Base-by-base conservation (phyloP, 1,284 basidiomycete species). In the Wallemia mellicola region DNA sequence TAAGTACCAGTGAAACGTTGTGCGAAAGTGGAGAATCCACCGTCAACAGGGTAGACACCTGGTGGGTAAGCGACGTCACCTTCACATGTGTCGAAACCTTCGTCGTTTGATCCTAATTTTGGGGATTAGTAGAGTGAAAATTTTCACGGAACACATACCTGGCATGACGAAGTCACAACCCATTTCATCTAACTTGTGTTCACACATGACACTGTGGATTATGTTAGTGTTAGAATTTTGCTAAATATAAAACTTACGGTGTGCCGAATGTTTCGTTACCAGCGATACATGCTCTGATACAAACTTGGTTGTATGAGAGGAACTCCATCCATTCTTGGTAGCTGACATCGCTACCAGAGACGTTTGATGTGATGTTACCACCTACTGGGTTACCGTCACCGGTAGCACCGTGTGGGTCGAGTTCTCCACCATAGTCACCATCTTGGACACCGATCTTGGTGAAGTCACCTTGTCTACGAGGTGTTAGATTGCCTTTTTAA, bases 91-190 rank as follows among this genome's bases (percentile, higher is more conserved):
- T 81, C 78, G 65, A 83, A 82, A 1, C 72, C 69, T 55, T 77
- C 78, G 15, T 72, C 57, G 33, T 68, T 68, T n/a, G n/a, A n/a
- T n/a, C n/a, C n/a, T n/a, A n/a, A n/a, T n/a, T n/a, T n/a, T n/a
- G n/a, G n/a, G n/a, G n/a, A n/a, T n/a, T n/a, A n/a, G n/a, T n/a
- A n/a, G n/a, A n/a, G n/a, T n/a, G n/a, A n/a, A n/a, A n/a, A n/a
- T n/a, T n/a, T n/a, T n/a, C n/a, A n/a, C n/a, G n/a, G n/a, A n/a
- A 64, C 82, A 81, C 66, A 76, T 76, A 22, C 73, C 81, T 2
- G 80, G 80, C 73, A 81, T 80, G 66, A 81, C 81, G 76, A 78
- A 82, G 2, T 60, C 66, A 65, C 79, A 82, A 24, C 80, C 79
- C 71, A 80, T 74, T 61, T 59, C 48, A 58, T 57, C 3, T 25